Evolutionary conservation across 148 eudicot species (phyloP), one percentile per base, ranked within the genome.

Genomic region (Polygonum maritimum): DNA sequence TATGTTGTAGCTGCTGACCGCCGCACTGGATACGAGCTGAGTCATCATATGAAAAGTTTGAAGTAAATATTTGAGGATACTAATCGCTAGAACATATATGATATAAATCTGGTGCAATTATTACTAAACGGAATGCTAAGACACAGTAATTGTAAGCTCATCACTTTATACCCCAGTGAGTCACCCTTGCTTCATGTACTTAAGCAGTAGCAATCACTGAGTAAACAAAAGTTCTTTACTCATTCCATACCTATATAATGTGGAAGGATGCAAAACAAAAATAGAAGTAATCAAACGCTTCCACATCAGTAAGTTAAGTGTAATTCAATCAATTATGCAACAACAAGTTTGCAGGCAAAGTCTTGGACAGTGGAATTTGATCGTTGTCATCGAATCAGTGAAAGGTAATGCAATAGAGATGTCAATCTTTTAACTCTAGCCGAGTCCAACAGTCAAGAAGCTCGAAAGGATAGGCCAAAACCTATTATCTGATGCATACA

Each of bases 1-100:
- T 94, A 94, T 69, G 91, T 87, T 65, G 97, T 89, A 69, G 97
- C 92, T 14, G 96, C 98, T 41, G 90, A 83, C 69, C 80, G 89
- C 40, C 97, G 90, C 69, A 94, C 92, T 9, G 90, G 70, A 81
- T 92, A 88, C 65, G 87, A 94, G 80, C 98, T 94, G 87, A 55
- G 52, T 78, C 77, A 83, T 73, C 74, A 38, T 70, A 76, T 48
- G 60, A 36, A n/a, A 67, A 76, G 45, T 38, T 39, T 57, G 22
- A 70, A 9, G 7, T 45, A 49, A 26, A 31, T 74, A 22, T 14
- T 72, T 19, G 35, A 21, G 14, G 9, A 58, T 58, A 26, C 31
- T 58, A 35, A 10, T 58, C 36, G 9, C 39, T 35, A 38, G 3
- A 35, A 15, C n/a, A 67, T 14, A 36, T 36, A 44, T 67, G 41